Conservation (phyloP, 1,284 basidiomycete species). For the Schizophyllum amplum region DNA sequence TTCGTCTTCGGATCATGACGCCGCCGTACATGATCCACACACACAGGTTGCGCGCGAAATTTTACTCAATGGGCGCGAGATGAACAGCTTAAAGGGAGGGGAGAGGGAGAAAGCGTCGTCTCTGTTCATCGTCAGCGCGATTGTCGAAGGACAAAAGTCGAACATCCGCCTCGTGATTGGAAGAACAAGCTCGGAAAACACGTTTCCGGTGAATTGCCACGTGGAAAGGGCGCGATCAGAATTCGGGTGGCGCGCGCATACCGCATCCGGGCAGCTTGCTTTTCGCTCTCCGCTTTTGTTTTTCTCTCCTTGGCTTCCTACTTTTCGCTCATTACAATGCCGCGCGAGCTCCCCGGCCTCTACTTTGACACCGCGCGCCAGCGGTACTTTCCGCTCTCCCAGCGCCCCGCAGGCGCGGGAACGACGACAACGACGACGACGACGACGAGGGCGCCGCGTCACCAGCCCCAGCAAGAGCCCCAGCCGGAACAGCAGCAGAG, state of each 20-base stretch:
- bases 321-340: not conserved
- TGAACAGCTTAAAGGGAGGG: not conserved
- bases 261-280: not conserved
- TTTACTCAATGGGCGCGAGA: not conserved
- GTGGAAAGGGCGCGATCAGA: not conserved
- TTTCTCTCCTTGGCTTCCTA: not conserved
- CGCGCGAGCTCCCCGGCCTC: conserved; percentile 9
- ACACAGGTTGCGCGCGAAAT: not conserved
- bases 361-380: conserved; percentile 10
- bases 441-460: not conserved
- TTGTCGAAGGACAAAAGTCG: not conserved
- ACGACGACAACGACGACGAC: not conserved
- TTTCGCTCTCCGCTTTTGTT: not conserved
- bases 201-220: not conserved
- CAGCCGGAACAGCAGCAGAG: not conserved
- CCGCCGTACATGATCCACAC: not conserved
- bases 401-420: not conserved
- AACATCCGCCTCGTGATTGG: not conserved
- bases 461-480: not conserved
- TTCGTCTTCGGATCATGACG: not conserved
- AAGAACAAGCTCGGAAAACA: not conserved
- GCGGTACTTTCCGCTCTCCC: conserved; percentile 12
- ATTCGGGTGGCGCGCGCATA: not conserved
- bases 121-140: not conserved
- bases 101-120: not conserved